phyloP scores from a whole-genome alignment of 2,329 filamentous ascomycete genomes.

The Cladophialophora yegresii region DNA sequence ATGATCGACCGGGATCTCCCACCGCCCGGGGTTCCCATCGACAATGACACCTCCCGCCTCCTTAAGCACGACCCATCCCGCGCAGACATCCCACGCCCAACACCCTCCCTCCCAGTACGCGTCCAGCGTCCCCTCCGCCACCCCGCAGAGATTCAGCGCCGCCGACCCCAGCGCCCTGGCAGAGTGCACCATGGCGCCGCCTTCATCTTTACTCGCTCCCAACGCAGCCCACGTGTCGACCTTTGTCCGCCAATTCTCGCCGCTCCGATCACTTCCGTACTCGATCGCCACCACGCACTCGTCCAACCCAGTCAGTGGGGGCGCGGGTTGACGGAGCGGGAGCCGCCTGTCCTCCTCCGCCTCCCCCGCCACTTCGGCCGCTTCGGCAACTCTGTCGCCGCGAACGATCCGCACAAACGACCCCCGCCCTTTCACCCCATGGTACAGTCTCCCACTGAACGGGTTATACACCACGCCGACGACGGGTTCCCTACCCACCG shows the following conservation, averaged over 20 bases:
- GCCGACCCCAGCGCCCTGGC: slow-evolving; percentile 60
- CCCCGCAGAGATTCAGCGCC: slow-evolving; percentile 63
- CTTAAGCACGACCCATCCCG: slow-evolving; percentile 62
- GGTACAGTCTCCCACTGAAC: slow-evolving; percentile 58
- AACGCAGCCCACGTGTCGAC: slow-evolving; percentile 55
- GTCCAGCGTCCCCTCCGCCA: slow-evolving; percentile 60
- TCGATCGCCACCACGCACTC: slow-evolving; percentile 60
- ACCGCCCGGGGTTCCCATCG: slow-evolving; percentile 54
- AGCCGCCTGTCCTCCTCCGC: slow-evolving; percentile 39
- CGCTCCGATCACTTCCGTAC: slow-evolving; percentile 61
- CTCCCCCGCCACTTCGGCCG: slow-evolving; percentile 5
- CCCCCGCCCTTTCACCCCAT: slow-evolving; percentile 58
- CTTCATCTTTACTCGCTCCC: slow-evolving; percentile 52
- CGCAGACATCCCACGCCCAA: slow-evolving; percentile 68
- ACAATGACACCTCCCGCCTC: slow-evolving; percentile 63
- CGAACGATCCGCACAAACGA: slow-evolving; percentile 48
- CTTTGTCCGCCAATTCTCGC: slow-evolving; percentile 61
- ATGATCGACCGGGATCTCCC: slow-evolving; percentile 59
- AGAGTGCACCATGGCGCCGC: slow-evolving; percentile 64
- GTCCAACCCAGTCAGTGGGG: slow-evolving; percentile 53
- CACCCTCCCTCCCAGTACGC: slow-evolving; percentile 67
- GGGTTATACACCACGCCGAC: slow-evolving; percentile 65
- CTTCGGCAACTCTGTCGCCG: no score
- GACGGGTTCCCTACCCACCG: slow-evolving; percentile 52
- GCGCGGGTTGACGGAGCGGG: slow-evolving; percentile 51